These are phyloP conservation scores for Lactarius sanguifluus DNA, from an alignment of 768 basidiomycete species.

Conservation along the genomic window DNA sequence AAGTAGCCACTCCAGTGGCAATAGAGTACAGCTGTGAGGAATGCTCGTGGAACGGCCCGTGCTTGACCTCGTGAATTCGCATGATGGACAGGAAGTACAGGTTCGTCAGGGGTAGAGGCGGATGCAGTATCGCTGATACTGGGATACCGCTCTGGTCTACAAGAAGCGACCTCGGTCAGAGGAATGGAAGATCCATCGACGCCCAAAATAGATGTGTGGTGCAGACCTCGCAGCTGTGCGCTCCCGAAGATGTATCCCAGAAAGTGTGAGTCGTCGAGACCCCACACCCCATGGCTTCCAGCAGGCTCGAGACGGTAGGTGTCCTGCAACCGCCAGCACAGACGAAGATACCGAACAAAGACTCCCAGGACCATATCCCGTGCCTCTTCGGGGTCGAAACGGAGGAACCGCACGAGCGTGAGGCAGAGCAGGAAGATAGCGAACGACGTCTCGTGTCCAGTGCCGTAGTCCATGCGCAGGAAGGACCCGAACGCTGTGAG, in stretches of 20 bases:
- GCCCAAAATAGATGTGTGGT: not conserved
- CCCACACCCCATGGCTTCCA: constrained; percentile 98
- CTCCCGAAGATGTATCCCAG: constrained; percentile 90
- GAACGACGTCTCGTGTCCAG: constrained; percentile 93
- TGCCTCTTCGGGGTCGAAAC: constrained; percentile 60
- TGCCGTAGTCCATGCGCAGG: constrained; percentile 92
- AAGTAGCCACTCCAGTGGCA: constrained; percentile 83
- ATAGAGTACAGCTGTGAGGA: constrained; percentile 88
- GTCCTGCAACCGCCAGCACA: constrained; percentile 87
- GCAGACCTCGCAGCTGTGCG: constrained; percentile 76
- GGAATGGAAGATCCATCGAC: not conserved
- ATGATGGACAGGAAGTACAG: constrained; percentile 77
- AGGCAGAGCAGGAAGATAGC: constrained; percentile 73
- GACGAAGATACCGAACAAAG: constrained; percentile 72
- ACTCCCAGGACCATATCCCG: constrained; percentile 57
- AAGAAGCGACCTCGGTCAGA: constrained; percentile 14
- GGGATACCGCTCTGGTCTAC: constrained; percentile 63
- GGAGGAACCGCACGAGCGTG: constrained; percentile 64
- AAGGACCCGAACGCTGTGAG: constrained; percentile 87
- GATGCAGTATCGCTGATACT: constrained; percentile 61
- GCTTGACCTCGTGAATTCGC: constrained; percentile 78
- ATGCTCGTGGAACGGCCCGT: constrained; percentile 89
- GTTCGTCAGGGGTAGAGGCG: constrained; percentile 62
- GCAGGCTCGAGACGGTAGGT: constrained; percentile 91
- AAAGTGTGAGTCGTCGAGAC: constrained; percentile 89